Evolutionary conservation across 2,329 filamentous ascomycete genomes (phyloP).

Genomic region (Penicillium sumatraense): DNA sequence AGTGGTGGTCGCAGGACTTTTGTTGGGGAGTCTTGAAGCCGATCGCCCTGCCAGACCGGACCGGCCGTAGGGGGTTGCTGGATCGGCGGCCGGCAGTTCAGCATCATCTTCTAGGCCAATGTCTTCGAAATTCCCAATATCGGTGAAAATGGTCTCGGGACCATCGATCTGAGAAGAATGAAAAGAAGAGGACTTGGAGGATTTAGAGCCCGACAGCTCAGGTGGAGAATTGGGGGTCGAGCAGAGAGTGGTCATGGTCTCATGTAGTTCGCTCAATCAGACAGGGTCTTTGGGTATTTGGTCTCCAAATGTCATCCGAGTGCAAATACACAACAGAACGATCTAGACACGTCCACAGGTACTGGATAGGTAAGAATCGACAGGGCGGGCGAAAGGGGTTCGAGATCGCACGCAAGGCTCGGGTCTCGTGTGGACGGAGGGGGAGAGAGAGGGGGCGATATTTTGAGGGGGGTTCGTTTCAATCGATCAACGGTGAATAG

Average conservation of each 20-base stretch:
- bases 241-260: constrained; percentile 49
- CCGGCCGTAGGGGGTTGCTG: constrained; percentile 34
- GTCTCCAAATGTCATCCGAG: constrained; percentile 10
- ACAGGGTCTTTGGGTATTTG: constrained; percentile 17
- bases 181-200: constrained; percentile 88
- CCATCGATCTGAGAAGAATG: constrained; percentile 77
- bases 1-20: constrained; percentile 33
- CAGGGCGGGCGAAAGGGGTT: constrained; percentile 21
- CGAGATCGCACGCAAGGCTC: constrained; percentile 22
- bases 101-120: constrained; percentile 80
- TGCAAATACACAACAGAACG: background rate
- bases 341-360: constrained; percentile 5
- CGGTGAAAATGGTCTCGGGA: constrained; percentile 66
- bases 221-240: constrained; percentile 70
- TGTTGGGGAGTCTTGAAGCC: constrained; percentile 31
- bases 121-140: constrained; percentile 87
- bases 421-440: constrained; percentile 3
- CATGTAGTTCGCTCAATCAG: constrained; percentile 29
- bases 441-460: constrained; percentile 4
- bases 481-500: constrained; percentile 19
- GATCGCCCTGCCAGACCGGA: constrained; percentile 31
- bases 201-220: constrained; percentile 82
- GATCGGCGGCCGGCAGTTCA: constrained; percentile 41
- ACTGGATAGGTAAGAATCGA: constrained; percentile 19
- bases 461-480: background rate